Base-by-base conservation (phyloP, 768 basidiomycete species). In the Pleurotus djamor region DNA sequence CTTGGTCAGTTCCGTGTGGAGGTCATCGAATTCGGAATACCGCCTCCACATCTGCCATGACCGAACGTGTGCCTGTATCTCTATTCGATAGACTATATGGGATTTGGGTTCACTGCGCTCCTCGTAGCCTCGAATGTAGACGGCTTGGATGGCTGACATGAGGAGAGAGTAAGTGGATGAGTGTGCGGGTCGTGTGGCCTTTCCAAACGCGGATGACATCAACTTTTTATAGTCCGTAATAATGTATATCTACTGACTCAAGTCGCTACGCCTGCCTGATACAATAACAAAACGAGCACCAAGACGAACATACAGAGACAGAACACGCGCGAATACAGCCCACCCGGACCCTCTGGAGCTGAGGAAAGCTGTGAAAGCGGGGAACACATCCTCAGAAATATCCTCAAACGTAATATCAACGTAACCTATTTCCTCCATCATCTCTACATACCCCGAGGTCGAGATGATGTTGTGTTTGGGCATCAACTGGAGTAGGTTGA, bases 21-120 rank as follows among this genome's bases (percentile, higher is more conserved):
- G 85, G 66, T 92, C 87, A 68, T 83, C 87, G 74, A 98, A 98
- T 74, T 97, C 94, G 45, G 93, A 95, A 76, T 98, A 98, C 52
- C 96, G 90, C 59, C 90, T 81, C 86, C 91, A 92, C 81, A 97
- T 91, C 59, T 89, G 85, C 95, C 96, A 98, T 69, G 92, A 89
- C 61, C 92, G 88, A 33, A 94, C 91, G 58, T 92, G 87, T 5
- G 94, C 94, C 65, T 91, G 86, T 65, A 98, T 87, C 67, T 88
- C 83, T 69, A 96, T 90, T 62, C 81, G 81, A 75, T 89, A 96
- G 65, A 91, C 92, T 59, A 82, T 81, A 68, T 96, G 92, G n/a
- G 85, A 74, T 67, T 90, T 92, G 64, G 92, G 92, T 43, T 76
- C 67, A 2, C 78, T 68, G 48, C 89, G 85, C 61, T 87, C 85